phyloP scores from a whole-genome alignment of 441 rosid species.

The Adansonia madagascariensis region DNA sequence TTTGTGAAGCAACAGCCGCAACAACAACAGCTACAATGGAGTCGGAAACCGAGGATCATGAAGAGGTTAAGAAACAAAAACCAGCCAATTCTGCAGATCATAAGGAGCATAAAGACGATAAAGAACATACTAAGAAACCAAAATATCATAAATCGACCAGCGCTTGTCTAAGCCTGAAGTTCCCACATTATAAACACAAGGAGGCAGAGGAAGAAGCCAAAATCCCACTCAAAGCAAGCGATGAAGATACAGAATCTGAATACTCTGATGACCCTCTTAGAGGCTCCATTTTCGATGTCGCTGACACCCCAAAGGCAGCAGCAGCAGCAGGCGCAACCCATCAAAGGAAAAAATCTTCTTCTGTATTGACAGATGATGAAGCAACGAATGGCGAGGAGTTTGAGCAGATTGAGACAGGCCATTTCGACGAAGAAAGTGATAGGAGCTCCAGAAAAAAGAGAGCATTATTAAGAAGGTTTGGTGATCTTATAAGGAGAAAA shows the following conservation, averaged over 20 bases:
- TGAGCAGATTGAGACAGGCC: constrained; percentile 48
- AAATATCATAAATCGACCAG: neutral
- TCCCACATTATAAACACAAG: constrained; percentile 41
- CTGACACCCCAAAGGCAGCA: constrained; percentile 53
- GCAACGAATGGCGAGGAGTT: constrained; percentile 50
- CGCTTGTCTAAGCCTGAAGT: constrained; percentile 34
- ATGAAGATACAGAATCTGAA: constrained; percentile 30
- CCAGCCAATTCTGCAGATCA: constrained; percentile 20
- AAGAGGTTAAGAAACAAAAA: constrained; percentile 37
- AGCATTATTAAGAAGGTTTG: constrained; percentile 70
- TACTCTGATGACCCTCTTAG: constrained; percentile 50
- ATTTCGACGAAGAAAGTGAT: constrained; percentile 61
- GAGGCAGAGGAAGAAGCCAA: constrained; percentile 42
- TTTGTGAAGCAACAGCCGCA: constrained; percentile 40
- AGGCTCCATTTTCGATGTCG: constrained; percentile 78
- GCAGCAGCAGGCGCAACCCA: constrained; percentile 25
- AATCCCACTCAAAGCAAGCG: constrained; percentile 21
- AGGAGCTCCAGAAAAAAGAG: constrained; percentile 63
- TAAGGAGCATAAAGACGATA: constrained; percentile 41
- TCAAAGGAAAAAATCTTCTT: constrained; percentile 52
- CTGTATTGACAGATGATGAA: constrained; percentile 46
- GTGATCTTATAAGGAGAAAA: constrained; percentile 65
- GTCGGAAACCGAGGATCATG: constrained; percentile 28
- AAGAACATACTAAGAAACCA: constrained; percentile 36
- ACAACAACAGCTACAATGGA: neutral